Base-by-base conservation (phyloP, 352 stramenopile species). In the Phytophthora lateralis region DNA sequence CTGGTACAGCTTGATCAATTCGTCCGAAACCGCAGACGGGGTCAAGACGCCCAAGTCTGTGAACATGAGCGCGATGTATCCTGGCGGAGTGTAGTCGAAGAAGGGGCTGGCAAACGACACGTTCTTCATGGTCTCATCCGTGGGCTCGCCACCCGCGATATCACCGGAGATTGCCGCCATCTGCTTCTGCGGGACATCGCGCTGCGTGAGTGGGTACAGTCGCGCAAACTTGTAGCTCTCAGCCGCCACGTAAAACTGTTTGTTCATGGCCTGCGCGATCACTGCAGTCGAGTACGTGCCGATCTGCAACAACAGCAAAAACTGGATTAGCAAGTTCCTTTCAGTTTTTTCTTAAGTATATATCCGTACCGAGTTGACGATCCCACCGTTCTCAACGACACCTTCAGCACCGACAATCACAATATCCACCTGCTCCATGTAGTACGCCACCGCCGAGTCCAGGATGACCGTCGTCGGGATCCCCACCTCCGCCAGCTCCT, bases 191-290 rank as follows among this genome's bases (percentile, higher is more conserved):
- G 92, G 89, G 27, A 99, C 78, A 76, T 99, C 97, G 41, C 85
- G 76, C 78, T 99, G 97, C 53, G 93, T 98, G 46, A 99, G 72
- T n/a, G 97, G 97, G 75, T 98, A 99, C 55, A 99, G 72, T 27
- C 97, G 92, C 21, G 96, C 96, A 78, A 99, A 99, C 68, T 99
- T 99, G 80, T 98, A 99, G 65, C 89, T 98, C 76, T 99, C 97
- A 4, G 96, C 96, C 0, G 97, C 97, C 14, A 99, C 97, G 84
- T 99, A 99, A 71, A 99, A 98, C 12, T 97, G 97, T 54, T 98
- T 98, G 41, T 97, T 96, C 69, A 98, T 81, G 26, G 97, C 95
- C 66, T 98, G 91, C 6, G 97, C 97, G 65, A 98, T 91, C 42
- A 98, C 84, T 0, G 96, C 97, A 32, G 97, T 81, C 15, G 92